Evolutionary conservation across 345 rosid species (phyloP), one percentile per base, ranked within the genome.

Genomic region (Acer negundo): DNA sequence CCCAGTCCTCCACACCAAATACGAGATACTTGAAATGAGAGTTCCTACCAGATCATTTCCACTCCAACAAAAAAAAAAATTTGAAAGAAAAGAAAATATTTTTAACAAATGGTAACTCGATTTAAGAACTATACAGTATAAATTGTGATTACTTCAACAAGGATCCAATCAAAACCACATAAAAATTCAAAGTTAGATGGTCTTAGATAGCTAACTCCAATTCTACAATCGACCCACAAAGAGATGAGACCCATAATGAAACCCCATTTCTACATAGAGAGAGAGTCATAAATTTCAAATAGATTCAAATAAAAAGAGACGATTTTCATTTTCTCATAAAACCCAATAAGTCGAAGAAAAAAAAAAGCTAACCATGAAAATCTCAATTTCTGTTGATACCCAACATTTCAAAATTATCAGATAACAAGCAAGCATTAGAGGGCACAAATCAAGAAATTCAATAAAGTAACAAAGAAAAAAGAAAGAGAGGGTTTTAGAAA

Each of bases 401-500:
- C 58, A 22, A 24, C 28, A 17, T n/a, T 49, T 70, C 62, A 68
- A 31, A 51, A 7, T 20, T 53, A 62, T 38, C 55, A 69, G 55
- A n/a, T 15, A 67, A 42, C 51, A 4, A 7, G 75, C 65, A 56
- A 59, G 19, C 9, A 38, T 15, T 9, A n/a, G 51, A 31, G 55
- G 16, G 67, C 10, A 42, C 22, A 62, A 7, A 31, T 17, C 28
- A 4, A 51, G 7, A 3, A 26, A 24, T 40, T 19, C 17, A 35
- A 16, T 13, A 10, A 12, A 23, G 0, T 2, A 24, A 47, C 2
- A 67, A 20, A 58, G n/a, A 35, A 6, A 7, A 12, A 66, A 20
- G 11, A 12, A 66, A 20, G 11, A 58, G 62, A 58, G 49, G 46
- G 10, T 42, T 42, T 42, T 42, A 70, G 75, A 68, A 69, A 78